Base-by-base conservation (phyloP, 1,284 basidiomycete species). In the Cryptococcus amylolentus region DNA sequence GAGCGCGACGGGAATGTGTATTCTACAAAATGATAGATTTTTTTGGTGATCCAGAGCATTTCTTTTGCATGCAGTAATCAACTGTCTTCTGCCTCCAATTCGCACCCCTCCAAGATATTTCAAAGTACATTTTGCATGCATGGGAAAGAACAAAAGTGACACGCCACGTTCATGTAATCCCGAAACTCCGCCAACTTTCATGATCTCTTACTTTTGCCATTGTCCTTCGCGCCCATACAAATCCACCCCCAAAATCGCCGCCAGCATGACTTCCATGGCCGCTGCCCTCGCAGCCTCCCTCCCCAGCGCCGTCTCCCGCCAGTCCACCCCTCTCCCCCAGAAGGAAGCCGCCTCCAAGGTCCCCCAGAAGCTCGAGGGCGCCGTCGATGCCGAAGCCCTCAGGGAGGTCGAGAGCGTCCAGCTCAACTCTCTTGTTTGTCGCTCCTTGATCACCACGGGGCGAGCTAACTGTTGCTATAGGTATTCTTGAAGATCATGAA, bases 401-500 rank as follows among this genome's bases (percentile, higher is more conserved):
- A 89, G 92, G 66, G 84, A 88, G 8, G 78, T 94, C 56, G 84
- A 83, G 54, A 80, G 75, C 57, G 88, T 94, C 27, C 88, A 91
- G 76, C 77, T 95, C 16, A 91, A 91, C 77, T 89, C 87, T 47
- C 78, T 94, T 79, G 91, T 92, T 73, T 75, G 87, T 79, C 18
- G 13, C 13, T 18, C n/a, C 16, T 23, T 9, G 1, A 13, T 18
- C 26, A 18, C 8, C 31, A 35, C 39, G 16, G 44, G 2, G 13
- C 20, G 13, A 37, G 16, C 16, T 35, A 31, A 18, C n/a, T 38
- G 5, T 35, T 35, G 10, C 0, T 60, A 45, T 69, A 95, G 91
- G 91, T 91, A 51, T 86, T 94, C 55, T 85, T 90, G 61, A 96
- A 96, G 81, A 94, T 97, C 60, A 82, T 94, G 70, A 95, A 96